Evolutionary conservation across 805 yeast species (phyloP), one percentile per base, ranked within the genome.

Genomic region (Kockiozyma suomiensis): DNA sequence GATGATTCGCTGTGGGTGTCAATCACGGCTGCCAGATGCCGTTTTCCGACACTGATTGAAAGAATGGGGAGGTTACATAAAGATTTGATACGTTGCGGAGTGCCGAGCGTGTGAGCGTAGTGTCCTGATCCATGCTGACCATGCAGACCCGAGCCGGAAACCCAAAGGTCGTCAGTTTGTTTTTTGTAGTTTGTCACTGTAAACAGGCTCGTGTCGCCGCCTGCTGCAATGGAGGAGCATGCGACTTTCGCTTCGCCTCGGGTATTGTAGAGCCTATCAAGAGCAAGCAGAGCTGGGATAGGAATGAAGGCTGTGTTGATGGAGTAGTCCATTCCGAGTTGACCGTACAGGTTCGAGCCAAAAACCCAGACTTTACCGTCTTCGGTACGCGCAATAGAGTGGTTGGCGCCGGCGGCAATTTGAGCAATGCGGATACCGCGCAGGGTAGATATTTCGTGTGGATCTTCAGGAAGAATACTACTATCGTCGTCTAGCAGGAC

Each of bases 81-180:
- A 0, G 79, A 69, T 66, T 80, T 79, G 60, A 92, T 71, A 45
- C 81, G 81, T 19, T 81, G 75, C 5, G 97, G 97, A 49, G 79
- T 80, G 19, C 82, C 76, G 69, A 85, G 88, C 17, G 88, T 85
- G 72, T 91, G 97, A 37, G 86, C 75, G 72, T 79, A 91, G 57
- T 85, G 80, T 15, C 90, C 90, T 47, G 82, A 81, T 25, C 97
- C 99, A 56, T 91, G 77, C 74, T 90, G 96, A 17, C 98, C 99
- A 68, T 82, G 81, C 54, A 87, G 72, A 4, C 97, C 97, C 69
- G 85, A 85, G 21, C 99, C 99, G 76, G 91, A 86, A 2, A 90
- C 79, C 65, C 87, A 72, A 3, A 81, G 54, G 23, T 75, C 73
- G 32, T 70, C 71, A n/a, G 61, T 65, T 10, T 63, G 54, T 54